Evolutionary conservation across 257 asterid species (phyloP).

Genomic region (Salvia miltiorrhiza): DNA sequence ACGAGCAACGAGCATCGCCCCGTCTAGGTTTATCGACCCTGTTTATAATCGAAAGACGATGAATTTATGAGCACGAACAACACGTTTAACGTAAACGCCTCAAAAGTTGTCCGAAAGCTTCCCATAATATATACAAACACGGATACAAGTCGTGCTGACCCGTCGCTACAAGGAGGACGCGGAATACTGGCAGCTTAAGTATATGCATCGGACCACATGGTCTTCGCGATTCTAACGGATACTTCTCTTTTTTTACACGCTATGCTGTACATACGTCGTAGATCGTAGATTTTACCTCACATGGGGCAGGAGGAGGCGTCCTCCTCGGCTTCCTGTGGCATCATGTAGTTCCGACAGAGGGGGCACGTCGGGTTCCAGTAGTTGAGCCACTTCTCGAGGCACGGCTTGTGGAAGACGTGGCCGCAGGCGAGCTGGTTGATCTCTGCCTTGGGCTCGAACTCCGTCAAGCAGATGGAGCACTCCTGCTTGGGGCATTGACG

Average conservation of each 20-base stretch:
- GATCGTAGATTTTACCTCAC: slow-evolving; percentile 39
- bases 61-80: background rate
- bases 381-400: slow-evolving; percentile 85
- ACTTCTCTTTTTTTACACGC: slow-evolving; percentile 30
- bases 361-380: slow-evolving; percentile 87
- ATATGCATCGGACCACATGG: slow-evolving; percentile 14
- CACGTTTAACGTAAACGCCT: slow-evolving; percentile 12
- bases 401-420: slow-evolving; percentile 71
- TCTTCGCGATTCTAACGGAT: slow-evolving; percentile 9
- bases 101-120: slow-evolving; percentile 22
- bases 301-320: slow-evolving; percentile 73
- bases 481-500: slow-evolving; percentile 37
- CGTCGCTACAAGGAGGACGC: slow-evolving; percentile 82
- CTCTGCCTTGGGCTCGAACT: slow-evolving; percentile 60
- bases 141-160: slow-evolving; percentile 46
- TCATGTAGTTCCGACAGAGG: slow-evolving; percentile 73
- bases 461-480: slow-evolving; percentile 76
- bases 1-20: background rate
- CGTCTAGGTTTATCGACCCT: background rate
- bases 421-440: slow-evolving; percentile 73
- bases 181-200: slow-evolving; percentile 35
- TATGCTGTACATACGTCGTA: slow-evolving; percentile 36
- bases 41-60: background rate
- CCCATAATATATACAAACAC: slow-evolving; percentile 31
- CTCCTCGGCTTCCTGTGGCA: slow-evolving; percentile 65